phyloP scores from a whole-genome alignment of 257 asterid species.

The Fraxinus quadrangulata region DNA sequence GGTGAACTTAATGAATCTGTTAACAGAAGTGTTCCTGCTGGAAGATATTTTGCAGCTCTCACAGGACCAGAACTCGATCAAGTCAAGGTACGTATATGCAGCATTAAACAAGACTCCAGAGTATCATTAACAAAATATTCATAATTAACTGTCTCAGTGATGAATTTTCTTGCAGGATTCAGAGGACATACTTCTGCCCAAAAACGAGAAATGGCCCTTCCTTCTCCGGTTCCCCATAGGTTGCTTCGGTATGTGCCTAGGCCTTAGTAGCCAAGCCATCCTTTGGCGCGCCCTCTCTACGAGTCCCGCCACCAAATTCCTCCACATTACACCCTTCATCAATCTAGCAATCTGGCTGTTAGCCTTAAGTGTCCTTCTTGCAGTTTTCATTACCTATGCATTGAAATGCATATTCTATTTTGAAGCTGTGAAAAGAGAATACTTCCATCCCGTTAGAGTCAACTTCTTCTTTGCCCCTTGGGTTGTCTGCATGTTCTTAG shows the following conservation, averaged over 20 bases:
- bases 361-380: conserved; percentile 55
- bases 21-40: conserved; percentile 81
- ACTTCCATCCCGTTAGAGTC: conserved; percentile 81
- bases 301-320: conserved; percentile 70
- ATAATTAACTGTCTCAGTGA: neutral
- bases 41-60: conserved; percentile 97
- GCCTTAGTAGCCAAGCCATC: conserved; percentile 91
- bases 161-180: conserved; percentile 52
- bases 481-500: conserved; percentile 86
- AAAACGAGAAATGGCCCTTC: conserved; percentile 86
- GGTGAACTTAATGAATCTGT: conserved; percentile 37
- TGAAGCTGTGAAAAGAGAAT: conserved; percentile 90
- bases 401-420: conserved; percentile 70
- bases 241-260: conserved; percentile 86
- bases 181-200: conserved; percentile 86
- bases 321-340: conserved; percentile 62
- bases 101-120: neutral
- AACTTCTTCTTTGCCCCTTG: conserved; percentile 97
- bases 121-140: neutral
- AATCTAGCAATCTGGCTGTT: conserved; percentile 75
- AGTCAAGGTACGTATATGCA: conserved; percentile 67
- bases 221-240: conserved; percentile 94
- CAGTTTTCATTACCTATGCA: conserved; percentile 57
- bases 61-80: conserved; percentile 90
- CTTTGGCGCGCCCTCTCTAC: conserved; percentile 70